These are phyloP conservation scores for Phytophthora citricola DNA, from an alignment of 352 stramenopile species.

Conservation along the genomic window DNA sequence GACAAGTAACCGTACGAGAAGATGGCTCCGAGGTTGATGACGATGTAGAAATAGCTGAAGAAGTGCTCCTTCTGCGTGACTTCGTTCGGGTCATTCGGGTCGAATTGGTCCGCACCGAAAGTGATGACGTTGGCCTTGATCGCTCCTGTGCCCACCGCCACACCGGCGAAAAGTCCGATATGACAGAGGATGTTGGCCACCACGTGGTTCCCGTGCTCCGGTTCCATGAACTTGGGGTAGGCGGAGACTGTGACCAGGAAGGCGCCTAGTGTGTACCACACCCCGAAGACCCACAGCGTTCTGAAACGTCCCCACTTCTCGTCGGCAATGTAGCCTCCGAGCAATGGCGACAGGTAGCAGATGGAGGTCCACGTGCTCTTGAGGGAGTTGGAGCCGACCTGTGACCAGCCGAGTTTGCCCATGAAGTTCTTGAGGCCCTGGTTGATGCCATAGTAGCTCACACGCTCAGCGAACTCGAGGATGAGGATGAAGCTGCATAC, in stretches of 20 bases:
- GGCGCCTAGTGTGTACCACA: slow-evolving; percentile 80
- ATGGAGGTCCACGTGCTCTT: slow-evolving; percentile 91
- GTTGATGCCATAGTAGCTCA: slow-evolving; percentile 91
- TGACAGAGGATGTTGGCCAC: slow-evolving; percentile 76
- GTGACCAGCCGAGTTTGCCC: slow-evolving; percentile 72
- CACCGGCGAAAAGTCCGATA: slow-evolving; percentile 75
- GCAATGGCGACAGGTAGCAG: slow-evolving; percentile 83
- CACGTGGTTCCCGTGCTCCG: slow-evolving; percentile 44
- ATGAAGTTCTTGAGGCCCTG: slow-evolving; percentile 91
- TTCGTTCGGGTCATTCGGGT: slow-evolving; percentile 85
- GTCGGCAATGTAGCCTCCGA: slow-evolving; percentile 87
- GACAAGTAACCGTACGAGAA: slow-evolving; percentile 93
- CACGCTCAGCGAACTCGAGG: slow-evolving; percentile 84
- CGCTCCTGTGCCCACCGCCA: slow-evolving; percentile 80
- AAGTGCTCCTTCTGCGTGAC: slow-evolving; percentile 84
- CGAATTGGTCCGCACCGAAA: slow-evolving; percentile 88
- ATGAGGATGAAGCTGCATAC: slow-evolving; percentile 90
- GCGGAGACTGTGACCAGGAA: slow-evolving; percentile 76
- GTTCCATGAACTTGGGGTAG: slow-evolving; percentile 60
- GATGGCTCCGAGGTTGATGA: slow-evolving; percentile 92
- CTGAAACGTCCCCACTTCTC: slow-evolving; percentile 88
- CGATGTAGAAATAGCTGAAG: slow-evolving; percentile 94
- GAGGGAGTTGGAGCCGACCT: slow-evolving; percentile 86
- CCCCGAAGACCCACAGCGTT: slow-evolving; percentile 83
- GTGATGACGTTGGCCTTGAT: slow-evolving; percentile 91